These are phyloP conservation scores for Leishmania mexicana DNA, from an alignment of 208 protist genomes.

Conservation along the genomic window DNA sequence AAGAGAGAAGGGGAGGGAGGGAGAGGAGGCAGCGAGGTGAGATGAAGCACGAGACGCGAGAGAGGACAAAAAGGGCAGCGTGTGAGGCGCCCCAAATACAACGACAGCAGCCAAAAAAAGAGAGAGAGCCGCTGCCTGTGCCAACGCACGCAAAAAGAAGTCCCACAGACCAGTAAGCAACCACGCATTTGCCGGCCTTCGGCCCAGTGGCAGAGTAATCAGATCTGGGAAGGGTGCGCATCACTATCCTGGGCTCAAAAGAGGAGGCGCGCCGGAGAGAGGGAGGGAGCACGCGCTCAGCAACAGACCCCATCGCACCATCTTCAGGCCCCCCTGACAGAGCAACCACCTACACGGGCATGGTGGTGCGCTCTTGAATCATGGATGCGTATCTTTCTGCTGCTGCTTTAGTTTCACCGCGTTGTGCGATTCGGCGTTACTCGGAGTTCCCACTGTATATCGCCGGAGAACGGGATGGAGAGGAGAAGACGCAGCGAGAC, in stretches of 20 bases:
- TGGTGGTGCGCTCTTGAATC: neutral
- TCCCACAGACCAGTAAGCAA: neutral
- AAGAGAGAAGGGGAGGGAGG: neutral
- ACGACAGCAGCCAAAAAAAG: neutral
- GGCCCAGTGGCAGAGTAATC: neutral
- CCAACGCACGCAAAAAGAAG: neutral
- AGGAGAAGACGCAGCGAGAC: neutral
- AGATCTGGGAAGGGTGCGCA: neutral
- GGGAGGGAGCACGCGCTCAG: neutral
- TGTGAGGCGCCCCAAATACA: neutral
- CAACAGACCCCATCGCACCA: neutral
- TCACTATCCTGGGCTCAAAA: neutral
- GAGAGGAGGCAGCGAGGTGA: neutral
- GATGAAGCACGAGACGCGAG: neutral
- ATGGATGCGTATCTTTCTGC: neutral
- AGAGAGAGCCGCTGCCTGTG: neutral
- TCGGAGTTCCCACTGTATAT: neutral
- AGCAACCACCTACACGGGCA: neutral
- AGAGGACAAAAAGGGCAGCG: neutral
- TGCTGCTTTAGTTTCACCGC: neutral
- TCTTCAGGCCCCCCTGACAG: neutral
- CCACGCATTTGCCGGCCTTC: neutral
- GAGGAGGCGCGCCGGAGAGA: neutral
- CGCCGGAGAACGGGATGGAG: neutral
- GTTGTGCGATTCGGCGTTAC: neutral